Conservation (phyloP, 2,329 filamentous ascomycete species). For the Fusarium austroafricanum region DNA sequence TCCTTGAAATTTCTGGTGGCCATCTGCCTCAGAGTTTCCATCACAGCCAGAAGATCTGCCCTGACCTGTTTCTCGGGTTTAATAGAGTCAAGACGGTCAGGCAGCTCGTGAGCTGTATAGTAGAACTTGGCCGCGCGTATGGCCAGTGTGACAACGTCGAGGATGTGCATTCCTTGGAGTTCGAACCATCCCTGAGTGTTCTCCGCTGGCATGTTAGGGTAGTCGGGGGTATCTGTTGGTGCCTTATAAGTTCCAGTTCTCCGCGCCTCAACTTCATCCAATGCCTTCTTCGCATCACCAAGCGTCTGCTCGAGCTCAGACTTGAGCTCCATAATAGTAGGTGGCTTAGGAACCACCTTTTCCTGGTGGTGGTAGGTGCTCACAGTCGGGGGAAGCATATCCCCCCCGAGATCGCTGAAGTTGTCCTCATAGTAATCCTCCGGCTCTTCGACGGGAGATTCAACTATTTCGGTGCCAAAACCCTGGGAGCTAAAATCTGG, state of each 20-base stretch:
- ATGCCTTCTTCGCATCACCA: constrained; percentile 73
- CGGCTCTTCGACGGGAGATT: constrained; percentile 61
- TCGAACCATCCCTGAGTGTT: constrained; percentile 79
- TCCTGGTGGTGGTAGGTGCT: constrained; percentile 93
- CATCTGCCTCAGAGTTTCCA: constrained; percentile 93
- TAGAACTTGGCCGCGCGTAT: constrained; percentile 96
- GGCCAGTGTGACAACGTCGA: constrained; percentile 94
- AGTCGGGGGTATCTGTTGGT: constrained; percentile 45
- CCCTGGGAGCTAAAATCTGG: constrained; percentile 62
- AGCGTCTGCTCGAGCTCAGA: constrained; percentile 73
- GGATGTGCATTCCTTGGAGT: constrained; percentile 88
- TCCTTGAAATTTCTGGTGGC: constrained; percentile 87
- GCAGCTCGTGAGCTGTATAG: constrained; percentile 91
- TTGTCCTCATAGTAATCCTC: constrained; percentile 66
- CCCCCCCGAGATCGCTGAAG: constrained; percentile 74
- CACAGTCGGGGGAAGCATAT: constrained; percentile 94
- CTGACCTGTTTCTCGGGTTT: constrained; percentile 89
- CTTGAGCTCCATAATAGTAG: constrained; percentile 83
- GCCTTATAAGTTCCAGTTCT: constrained; percentile 49
- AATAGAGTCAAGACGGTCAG: constrained; percentile 85
- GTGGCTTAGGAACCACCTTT: constrained; percentile 84
- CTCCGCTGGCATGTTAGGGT: constrained; percentile 57
- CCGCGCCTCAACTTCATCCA: constrained; percentile 67
- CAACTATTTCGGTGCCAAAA: constrained; percentile 56
- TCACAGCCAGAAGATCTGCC: constrained; percentile 82